Conservation (phyloP, 192 early-diverging fungal genomes). For the Coemansia sp. region DNA sequence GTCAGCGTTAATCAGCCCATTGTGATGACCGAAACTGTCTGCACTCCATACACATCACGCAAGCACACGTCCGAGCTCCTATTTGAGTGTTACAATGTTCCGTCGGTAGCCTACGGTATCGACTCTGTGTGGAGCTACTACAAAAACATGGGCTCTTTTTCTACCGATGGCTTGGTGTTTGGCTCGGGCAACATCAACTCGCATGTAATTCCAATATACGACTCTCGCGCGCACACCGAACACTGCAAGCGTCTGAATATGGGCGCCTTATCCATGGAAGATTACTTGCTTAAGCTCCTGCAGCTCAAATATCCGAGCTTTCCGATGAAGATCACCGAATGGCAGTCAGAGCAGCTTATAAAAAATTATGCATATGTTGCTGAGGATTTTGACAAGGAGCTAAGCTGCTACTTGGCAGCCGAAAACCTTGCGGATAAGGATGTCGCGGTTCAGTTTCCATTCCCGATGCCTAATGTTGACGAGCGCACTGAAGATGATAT, state of each 20-base stretch:
- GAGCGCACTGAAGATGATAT: conserved; percentile 82
- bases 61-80: conserved; percentile 82
- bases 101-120: conserved; percentile 79
- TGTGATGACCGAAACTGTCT: conserved; percentile 85
- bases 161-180: conserved; percentile 69
- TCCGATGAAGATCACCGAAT: conserved; percentile 75
- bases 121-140: conserved; percentile 88
- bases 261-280: conserved; percentile 73
- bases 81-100: conserved; percentile 81
- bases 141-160: conserved; percentile 60
- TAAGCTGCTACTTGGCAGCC: conserved; percentile 63
- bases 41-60: conserved; percentile 73
- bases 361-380: conserved; percentile 70
- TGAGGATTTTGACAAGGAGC: conserved; percentile 70
- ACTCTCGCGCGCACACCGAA: conserved; percentile 61
- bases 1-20: conserved; percentile 76
- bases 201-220: conserved; percentile 73
- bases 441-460: conserved; percentile 80
- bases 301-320: conserved; percentile 90
- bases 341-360: conserved; percentile 74
- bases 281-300: conserved; percentile 82
- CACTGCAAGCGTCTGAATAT: conserved; percentile 77
- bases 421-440: conserved; percentile 65
- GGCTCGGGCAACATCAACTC: conserved; percentile 71
- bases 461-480: conserved; percentile 60